These are phyloP conservation scores for Globisporangium cylindrosporum DNA, from an alignment of 352 stramenopile genomes.

Conservation along the genomic window DNA sequence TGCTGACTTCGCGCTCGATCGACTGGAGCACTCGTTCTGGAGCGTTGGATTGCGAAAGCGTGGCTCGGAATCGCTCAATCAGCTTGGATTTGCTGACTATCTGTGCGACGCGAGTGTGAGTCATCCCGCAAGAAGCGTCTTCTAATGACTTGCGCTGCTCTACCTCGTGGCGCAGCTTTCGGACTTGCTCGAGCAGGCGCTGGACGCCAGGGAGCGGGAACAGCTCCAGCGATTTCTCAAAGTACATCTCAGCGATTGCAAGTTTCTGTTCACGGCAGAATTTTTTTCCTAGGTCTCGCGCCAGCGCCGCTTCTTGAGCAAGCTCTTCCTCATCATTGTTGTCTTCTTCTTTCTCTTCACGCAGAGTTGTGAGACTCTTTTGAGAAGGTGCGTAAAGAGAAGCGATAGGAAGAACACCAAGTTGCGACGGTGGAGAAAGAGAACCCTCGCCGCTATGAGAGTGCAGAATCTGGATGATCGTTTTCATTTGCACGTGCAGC, in stretches of 20 bases:
- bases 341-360: neutral
- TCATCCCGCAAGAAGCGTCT: neutral
- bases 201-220: slow-evolving; percentile 54
- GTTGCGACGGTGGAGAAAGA: neutral
- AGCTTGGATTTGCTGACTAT: slow-evolving; percentile 13
- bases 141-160: neutral
- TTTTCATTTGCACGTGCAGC: slow-evolving; percentile 57
- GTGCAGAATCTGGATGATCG: slow-evolving; percentile 42
- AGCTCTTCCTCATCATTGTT: slow-evolving; percentile 25
- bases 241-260: slow-evolving; percentile 51
- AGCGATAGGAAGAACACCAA: neutral
- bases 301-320: slow-evolving; percentile 57
- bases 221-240: slow-evolving; percentile 53
- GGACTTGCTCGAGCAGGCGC: slow-evolving; percentile 35
- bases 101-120: neutral
- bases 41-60: slow-evolving; percentile 21
- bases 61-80: slow-evolving; percentile 22
- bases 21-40: slow-evolving; percentile 25
- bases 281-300: slow-evolving; percentile 61
- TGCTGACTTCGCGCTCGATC: slow-evolving; percentile 46
- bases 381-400: neutral
- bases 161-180: slow-evolving; percentile 13
- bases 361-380: neutral
- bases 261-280: slow-evolving; percentile 44
- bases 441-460: neutral